phyloP scores from a whole-genome alignment of 768 basidiomycete genomes.

The Boletus reticulatus region DNA sequence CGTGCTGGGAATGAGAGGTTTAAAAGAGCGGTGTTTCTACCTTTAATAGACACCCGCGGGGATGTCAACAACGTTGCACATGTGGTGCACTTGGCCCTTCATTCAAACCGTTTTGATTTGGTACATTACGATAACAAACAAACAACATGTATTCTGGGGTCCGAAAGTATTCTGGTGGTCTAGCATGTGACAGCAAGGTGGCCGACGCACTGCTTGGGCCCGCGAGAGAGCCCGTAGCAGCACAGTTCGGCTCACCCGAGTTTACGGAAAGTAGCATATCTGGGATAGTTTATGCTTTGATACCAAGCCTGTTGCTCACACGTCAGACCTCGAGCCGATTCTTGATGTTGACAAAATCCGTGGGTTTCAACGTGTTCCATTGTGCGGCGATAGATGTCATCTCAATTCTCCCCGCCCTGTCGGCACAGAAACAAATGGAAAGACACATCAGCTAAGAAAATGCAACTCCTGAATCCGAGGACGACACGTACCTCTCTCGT shows the following conservation, averaged over 20 bases:
- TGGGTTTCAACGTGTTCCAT: conserved; percentile 49
- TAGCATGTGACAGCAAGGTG: conserved; percentile 5
- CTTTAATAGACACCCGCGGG: conserved; percentile 39
- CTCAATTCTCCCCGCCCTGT: conserved; percentile 55
- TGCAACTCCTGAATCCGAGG: conserved; percentile 23
- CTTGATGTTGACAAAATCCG: conserved; percentile 56
- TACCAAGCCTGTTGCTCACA: background rate
- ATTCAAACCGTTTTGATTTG: background rate
- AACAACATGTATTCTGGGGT: background rate
- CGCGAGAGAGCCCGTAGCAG: background rate
- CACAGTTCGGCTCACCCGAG: conserved; percentile 3
- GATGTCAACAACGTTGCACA: background rate
- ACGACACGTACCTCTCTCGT: conserved; percentile 44
- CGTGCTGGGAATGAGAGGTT: conserved; percentile 71
- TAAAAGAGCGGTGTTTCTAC: conserved; percentile 82
- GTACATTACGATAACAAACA: conserved; percentile 19
- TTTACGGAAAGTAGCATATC: conserved; percentile 15
- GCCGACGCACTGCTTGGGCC: conserved; percentile 3
- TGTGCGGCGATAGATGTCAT: conserved; percentile 47
- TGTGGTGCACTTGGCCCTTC: background rate
- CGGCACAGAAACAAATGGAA: conserved; percentile 2
- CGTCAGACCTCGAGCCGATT: conserved; percentile 51
- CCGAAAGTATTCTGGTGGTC: background rate
- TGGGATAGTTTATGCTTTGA: conserved; percentile 21
- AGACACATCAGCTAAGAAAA: conserved; percentile 7